Evolutionary conservation across 805 yeast species (phyloP).

Genomic region (Candida parachauliodes): DNA sequence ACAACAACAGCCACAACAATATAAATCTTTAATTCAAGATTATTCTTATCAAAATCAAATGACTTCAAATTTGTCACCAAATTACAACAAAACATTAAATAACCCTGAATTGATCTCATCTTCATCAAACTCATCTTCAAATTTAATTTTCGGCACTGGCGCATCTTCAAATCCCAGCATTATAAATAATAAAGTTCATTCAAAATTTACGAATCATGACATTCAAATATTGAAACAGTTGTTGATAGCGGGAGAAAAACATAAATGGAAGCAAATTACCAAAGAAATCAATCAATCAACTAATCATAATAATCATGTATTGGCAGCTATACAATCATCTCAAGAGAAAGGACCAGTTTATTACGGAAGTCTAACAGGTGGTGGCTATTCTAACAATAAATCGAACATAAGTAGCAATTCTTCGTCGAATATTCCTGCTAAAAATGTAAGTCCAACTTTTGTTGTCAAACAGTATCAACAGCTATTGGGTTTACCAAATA

Average conservation of each 20-base stretch:
- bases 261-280: conserved; percentile 59
- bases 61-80: not conserved
- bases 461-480: conserved; percentile 54
- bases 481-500: conserved; percentile 52
- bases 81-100: too few relatives aligned
- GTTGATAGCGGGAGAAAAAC: conserved; percentile 50
- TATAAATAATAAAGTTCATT: conserved; percentile 9
- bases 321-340: conserved; percentile 6
- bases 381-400: conserved; percentile 5
- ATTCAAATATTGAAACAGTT: conserved; percentile 44
- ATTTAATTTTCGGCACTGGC: conserved; percentile 8
- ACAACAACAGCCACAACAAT: not conserved
- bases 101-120: too few relatives aligned
- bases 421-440: conserved; percentile 17
- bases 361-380: conserved; percentile 4
- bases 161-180: conserved; percentile 10
- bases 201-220: conserved; percentile 42
- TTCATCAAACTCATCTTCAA: conserved; percentile 3
- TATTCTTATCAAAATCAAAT: conserved; percentile 1
- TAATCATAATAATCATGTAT: conserved; percentile 8
- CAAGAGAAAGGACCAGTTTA: conserved; percentile 6
- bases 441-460: conserved; percentile 48
- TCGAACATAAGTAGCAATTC: conserved; percentile 2
- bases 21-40: not conserved
- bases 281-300: conserved; percentile 24